These are phyloP conservation scores for Oldenlandia corymbosa DNA, from an alignment of 257 asterid species.

Conservation along the genomic window DNA sequence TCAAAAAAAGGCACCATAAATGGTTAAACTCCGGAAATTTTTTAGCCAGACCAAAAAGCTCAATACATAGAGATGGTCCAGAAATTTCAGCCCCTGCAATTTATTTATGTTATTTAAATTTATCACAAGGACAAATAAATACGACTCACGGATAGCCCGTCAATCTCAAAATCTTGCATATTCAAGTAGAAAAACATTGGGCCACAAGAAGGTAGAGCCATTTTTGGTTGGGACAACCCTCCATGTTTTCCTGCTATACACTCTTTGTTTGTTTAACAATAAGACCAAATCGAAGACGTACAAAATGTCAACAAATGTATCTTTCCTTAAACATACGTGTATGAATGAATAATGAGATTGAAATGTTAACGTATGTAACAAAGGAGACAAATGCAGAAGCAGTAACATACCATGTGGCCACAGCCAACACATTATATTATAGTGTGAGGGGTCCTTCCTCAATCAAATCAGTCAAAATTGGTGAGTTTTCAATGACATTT, in stretches of 20 bases:
- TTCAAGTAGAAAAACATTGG: background rate
- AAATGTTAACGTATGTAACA: no score
- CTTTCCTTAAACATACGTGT: background rate
- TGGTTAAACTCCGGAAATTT: no score
- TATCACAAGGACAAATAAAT: background rate
- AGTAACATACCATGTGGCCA: slow-evolving; percentile 13
- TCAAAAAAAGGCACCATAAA: no score
- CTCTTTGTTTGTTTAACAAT: background rate
- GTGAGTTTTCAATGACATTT: background rate
- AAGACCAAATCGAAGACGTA: background rate
- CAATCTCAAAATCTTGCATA: background rate
- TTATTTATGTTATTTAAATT: no score
- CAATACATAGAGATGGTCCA: background rate
- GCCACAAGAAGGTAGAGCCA: no score
- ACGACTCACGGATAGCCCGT: slow-evolving; percentile 1
- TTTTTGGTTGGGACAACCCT: no score
- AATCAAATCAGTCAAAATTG: slow-evolving; percentile 8
- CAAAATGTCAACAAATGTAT: background rate
- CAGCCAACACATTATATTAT: background rate
- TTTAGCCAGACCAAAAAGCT: no score
- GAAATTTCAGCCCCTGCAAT: background rate
- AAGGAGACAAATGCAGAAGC: background rate
- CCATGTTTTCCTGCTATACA: no score
- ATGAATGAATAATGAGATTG: no score
- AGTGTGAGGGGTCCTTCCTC: background rate